phyloP scores from a whole-genome alignment of 78 protist species.

The Guillardia theta region DNA sequence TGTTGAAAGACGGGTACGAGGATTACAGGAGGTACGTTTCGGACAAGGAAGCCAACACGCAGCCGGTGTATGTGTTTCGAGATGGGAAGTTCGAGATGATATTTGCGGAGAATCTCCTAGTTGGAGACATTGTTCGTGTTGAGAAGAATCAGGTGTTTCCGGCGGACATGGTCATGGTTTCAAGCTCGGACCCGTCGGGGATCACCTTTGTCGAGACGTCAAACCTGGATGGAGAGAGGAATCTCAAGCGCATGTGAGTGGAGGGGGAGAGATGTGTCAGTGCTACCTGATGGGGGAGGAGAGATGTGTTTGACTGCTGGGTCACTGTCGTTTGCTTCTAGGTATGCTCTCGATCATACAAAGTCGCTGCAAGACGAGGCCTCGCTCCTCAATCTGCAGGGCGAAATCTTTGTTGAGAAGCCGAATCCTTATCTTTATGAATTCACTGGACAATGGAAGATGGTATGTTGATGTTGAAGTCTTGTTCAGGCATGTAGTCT shows the following conservation, averaged over 20 bases:
- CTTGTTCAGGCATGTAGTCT: too few species aligned
- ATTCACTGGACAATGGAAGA: too few species aligned
- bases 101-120: conserved; percentile 46
- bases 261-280: too few species aligned
- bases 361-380: too few species aligned
- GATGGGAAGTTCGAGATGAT: neutral
- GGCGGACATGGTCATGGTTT: conserved; percentile 80
- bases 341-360: too few species aligned
- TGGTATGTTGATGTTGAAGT: too few species aligned
- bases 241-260: neutral
- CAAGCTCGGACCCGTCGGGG: conserved; percentile 69
- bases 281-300: too few species aligned
- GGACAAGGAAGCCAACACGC: neutral
- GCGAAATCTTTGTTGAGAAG: too few species aligned
- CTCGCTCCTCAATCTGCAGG: too few species aligned
- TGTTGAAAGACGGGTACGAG: neutral
- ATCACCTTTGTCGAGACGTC: conserved; percentile 85
- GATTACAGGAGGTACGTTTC: neutral
- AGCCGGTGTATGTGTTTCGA: conserved; percentile 18
- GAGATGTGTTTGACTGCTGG: too few species aligned
- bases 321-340: too few species aligned
- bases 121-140: conserved; percentile 74
- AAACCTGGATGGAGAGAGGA: conserved; percentile 78
- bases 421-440: too few species aligned
- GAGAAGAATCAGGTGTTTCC: conserved; percentile 73